A percentile compares a stretch with the other conserved stretches of the same genome.
These are phyloP conservation scores for Picea sitchensis DNA, from an alignment of 75 land plant species.

Conservation along the genomic window DNA sequence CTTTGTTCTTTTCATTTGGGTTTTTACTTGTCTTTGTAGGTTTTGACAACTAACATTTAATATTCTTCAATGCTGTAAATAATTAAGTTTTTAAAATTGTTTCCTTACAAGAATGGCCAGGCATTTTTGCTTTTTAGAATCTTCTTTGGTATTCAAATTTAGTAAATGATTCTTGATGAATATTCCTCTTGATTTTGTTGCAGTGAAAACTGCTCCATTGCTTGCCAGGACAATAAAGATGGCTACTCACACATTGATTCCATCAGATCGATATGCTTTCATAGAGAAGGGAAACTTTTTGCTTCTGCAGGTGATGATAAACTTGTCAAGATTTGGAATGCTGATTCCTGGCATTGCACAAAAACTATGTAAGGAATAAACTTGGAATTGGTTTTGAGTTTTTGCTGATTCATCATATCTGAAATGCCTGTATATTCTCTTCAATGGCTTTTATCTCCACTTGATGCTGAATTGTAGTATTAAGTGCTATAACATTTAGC, in stretches of 20 bases:
- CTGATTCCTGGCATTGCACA: constrained; percentile 67
- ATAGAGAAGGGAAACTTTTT: constrained; percentile 56
- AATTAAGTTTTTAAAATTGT: neutral
- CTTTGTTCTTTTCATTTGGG: neutral
- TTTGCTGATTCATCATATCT: no score
- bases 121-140: neutral
- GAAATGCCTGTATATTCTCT: neutral
- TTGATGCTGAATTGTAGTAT: neutral
- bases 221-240: constrained; percentile 30
- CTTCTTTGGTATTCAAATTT: neutral
- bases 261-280: constrained; percentile 63
- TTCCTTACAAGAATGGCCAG: neutral
- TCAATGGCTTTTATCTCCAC: neutral
- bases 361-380: constrained; percentile 53
- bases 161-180: neutral
- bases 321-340: constrained; percentile 78
- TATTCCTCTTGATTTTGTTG: constrained; percentile 11
- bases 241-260: constrained; percentile 63
- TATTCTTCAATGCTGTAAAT: neutral
- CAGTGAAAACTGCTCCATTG: constrained; percentile 42
- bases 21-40: neutral
- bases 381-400: constrained; percentile 1
- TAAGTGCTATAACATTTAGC: neutral
- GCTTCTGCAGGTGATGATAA: constrained; percentile 97
- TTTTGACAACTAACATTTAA: neutral